phyloP scores from a whole-genome alignment of 805 yeast genomes.

The Wickerhamiella spandovensis region DNA sequence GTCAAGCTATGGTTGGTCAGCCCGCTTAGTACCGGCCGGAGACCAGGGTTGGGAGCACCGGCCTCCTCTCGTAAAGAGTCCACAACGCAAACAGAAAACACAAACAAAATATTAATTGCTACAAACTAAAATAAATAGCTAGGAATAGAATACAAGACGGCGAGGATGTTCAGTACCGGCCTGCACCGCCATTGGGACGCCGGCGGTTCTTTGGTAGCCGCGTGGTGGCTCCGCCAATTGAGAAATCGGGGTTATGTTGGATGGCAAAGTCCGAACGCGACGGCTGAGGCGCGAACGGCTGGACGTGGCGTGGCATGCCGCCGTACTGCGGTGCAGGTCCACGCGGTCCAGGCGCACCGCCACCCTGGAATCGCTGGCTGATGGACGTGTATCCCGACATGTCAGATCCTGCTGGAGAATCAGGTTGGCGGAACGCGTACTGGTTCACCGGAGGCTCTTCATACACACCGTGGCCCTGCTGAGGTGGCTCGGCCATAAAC shows the following conservation, averaged over 20 bases:
- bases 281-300: neutral
- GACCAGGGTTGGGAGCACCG: neutral
- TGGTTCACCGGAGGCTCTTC: conserved; percentile 5
- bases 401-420: conserved; percentile 9
- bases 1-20: conserved; percentile 1
- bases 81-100: neutral
- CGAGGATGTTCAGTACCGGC: neutral
- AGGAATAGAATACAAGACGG: neutral
- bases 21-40: neutral
- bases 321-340: neutral
- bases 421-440: neutral
- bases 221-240: conserved; percentile 8
- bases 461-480: conserved; percentile 1
- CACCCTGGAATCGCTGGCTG: conserved; percentile 7
- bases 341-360: conserved; percentile 1
- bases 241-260: conserved; percentile 16
- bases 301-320: neutral
- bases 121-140: neutral
- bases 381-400: conserved; percentile 12
- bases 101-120: neutral
- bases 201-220: conserved; percentile 4
- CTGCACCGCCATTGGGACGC: neutral
- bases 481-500: conserved; percentile 2
- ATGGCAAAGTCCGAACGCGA: conserved; percentile 14
- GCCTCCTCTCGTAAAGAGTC: no score